Conservation (phyloP, 306 rosid genomes). For the Gillenia trifoliata region DNA sequence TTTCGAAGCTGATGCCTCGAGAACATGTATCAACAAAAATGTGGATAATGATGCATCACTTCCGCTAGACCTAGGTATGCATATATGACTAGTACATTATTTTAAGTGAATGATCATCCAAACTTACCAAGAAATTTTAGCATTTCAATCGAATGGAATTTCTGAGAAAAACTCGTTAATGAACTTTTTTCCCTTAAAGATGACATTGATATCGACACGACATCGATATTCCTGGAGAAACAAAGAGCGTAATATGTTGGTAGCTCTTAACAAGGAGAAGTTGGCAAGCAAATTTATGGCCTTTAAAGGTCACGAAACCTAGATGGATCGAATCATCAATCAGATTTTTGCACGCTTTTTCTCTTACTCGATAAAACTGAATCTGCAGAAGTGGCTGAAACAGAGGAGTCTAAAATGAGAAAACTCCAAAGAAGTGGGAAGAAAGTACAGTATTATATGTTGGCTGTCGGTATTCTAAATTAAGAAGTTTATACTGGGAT, state of each 20-base stretch:
- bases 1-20: slow-evolving; percentile 36
- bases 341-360: neutral
- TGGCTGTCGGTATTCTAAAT: too few relatives aligned
- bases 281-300: slow-evolving; percentile 59
- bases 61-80: slow-evolving; percentile 56
- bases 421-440: slow-evolving; percentile 40
- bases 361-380: neutral
- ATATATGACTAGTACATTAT: neutral
- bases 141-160: neutral
- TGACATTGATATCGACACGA: slow-evolving; percentile 70
- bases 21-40: slow-evolving; percentile 31
- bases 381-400: slow-evolving; percentile 57
- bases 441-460: too few relatives aligned
- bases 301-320: slow-evolving; percentile 52
- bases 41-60: slow-evolving; percentile 35
- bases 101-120: neutral
- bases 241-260: slow-evolving; percentile 59
- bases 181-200: slow-evolving; percentile 35
- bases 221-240: slow-evolving; percentile 45
- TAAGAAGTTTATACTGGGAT: too few relatives aligned
- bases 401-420: slow-evolving; percentile 62
- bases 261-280: slow-evolving; percentile 66
- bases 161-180: neutral
- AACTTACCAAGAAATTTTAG: neutral
- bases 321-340: neutral